Percentiles rank a stretch among this genome's conserved stretches.
phyloP scores from a whole-genome alignment of 306 rosid genomes.

The Quercus rubra region DNA sequence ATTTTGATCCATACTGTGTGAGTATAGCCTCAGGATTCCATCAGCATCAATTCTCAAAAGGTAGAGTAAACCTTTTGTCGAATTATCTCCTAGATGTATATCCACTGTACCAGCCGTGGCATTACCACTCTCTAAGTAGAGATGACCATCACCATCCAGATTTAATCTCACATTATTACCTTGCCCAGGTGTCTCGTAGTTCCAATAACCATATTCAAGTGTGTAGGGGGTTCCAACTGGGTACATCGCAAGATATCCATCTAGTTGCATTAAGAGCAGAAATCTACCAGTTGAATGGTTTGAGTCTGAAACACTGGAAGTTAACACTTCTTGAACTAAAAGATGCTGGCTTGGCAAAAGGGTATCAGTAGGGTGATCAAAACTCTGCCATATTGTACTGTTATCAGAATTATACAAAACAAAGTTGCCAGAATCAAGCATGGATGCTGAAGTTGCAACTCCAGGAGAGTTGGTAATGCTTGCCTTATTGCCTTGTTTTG shows the following conservation, averaged over 20 bases:
- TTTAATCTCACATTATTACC: background rate
- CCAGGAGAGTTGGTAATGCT: background rate
- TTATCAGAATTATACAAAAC: background rate
- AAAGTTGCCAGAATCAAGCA: slow-evolving; percentile 28
- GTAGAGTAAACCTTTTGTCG: background rate
- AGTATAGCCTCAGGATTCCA: too few species aligned
- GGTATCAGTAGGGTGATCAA: slow-evolving; percentile 20
- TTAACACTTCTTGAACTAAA: background rate
- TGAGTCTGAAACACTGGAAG: slow-evolving; percentile 4
- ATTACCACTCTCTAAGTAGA: background rate
- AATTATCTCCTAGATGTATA: background rate
- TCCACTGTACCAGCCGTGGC: background rate
- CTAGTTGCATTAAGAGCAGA: slow-evolving; percentile 12
- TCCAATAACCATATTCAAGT: background rate
- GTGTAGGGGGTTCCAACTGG: background rate
- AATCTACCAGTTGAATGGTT: slow-evolving; percentile 24
- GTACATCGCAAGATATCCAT: slow-evolving; percentile 25
- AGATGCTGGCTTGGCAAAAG: slow-evolving; percentile 25
- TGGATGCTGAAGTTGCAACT: slow-evolving; percentile 16
- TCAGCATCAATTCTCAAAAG: too few species aligned
- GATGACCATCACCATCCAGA: background rate
- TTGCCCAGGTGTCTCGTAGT: fast-evolving
- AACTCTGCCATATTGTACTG: slow-evolving; percentile 14
- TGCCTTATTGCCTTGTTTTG: background rate
- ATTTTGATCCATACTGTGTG: too few species aligned